These are phyloP conservation scores for Metschnikowia aberdeeniae DNA, from an alignment of 805 yeast species.

Conservation along the genomic window DNA sequence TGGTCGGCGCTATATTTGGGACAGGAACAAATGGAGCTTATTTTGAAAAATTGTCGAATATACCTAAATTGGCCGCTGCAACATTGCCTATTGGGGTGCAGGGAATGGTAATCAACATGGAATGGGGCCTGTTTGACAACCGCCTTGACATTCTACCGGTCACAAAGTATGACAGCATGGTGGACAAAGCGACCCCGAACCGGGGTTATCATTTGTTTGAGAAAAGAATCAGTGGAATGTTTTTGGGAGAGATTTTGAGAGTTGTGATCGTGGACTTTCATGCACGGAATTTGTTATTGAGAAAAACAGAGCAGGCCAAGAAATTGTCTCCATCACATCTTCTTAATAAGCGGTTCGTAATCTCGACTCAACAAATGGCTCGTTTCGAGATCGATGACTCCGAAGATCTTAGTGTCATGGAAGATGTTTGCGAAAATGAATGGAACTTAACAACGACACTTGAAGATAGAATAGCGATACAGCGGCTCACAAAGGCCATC, in stretches of 20 bases:
- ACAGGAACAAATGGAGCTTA: conserved; percentile 98
- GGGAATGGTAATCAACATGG: conserved; percentile 87
- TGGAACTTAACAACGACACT: conserved; percentile 65
- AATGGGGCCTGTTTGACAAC: conserved; percentile 98
- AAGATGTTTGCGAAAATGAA: conserved; percentile 59
- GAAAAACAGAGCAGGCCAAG: conserved; percentile 43
- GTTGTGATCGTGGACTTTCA: conserved; percentile 67
- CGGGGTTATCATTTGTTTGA: conserved; percentile 89
- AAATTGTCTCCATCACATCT: conserved; percentile 54
- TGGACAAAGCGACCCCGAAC: conserved; percentile 74
- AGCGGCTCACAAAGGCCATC: conserved; percentile 69
- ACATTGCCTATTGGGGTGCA: conserved; percentile 30
- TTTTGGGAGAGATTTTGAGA: conserved; percentile 84
- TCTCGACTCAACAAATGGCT: conserved; percentile 81
- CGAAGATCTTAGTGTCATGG: conserved; percentile 64
- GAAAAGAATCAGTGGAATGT: conserved; percentile 90
- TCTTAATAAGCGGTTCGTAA: conserved; percentile 69
- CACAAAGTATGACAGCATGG: conserved; percentile 68
- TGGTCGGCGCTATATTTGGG: conserved; percentile 89
- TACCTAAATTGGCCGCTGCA: conserved; percentile 59
- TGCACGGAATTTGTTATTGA: conserved; percentile 53
- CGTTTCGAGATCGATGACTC: conserved; percentile 83
- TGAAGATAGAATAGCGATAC: conserved; percentile 73
- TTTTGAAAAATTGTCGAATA: conserved; percentile 67
- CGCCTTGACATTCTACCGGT: conserved; percentile 68